Base-by-base conservation (phyloP, 371 early-diverging fungal genomes). In the Dipsacomyces acuminosporus region DNA sequence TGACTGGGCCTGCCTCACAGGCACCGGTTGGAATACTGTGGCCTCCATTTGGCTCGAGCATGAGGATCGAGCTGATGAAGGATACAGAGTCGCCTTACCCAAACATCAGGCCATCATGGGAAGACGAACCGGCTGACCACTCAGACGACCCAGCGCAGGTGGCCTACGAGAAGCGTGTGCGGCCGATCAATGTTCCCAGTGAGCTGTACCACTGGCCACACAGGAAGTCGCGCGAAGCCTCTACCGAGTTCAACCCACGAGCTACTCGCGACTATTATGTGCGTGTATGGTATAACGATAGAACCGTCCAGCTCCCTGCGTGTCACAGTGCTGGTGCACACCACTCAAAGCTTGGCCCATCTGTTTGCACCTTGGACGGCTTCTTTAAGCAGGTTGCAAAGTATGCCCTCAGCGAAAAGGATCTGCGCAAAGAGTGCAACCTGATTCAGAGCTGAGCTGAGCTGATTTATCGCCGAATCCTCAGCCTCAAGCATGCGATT, bases 321-420 rank as follows among this genome's bases (percentile, higher is more conserved):
- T 90, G 90, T 50, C 63, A 64, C 20, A 63, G 56, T n/a, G 53
- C 62, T 15, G 83, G 80, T 7, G 62, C 76, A 1, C 88, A 90
- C 61, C 81, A 80, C 48, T 54, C 72, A 8, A 58, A 58, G 45
- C 75, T 78, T 0, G 87, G 84, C 21, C 60, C 81, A 45, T 65
- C 74, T 0, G 60, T 87, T 51, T 90, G 90, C 64, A 86, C 87
- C 0, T 72, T 87, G 8, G 81, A 83, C 24, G 85, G 88, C 21
- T 87, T 90, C 62, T 75, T 77, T 47, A 73, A 76, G 48, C 76
- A 77, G 43, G 76, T 86, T 25, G 76, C 83, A 23, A 73, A 77
- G 40, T 60, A 78, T 44, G 67, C 84, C 0, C 80, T 85, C 15
- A 73, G 74, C 52, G 70, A 85, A 33, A 81, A 78, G 64, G 77